Evolutionary conservation across 1,139 yeast species (phyloP).

Genomic region (Suhomyces ambrosiae): DNA sequence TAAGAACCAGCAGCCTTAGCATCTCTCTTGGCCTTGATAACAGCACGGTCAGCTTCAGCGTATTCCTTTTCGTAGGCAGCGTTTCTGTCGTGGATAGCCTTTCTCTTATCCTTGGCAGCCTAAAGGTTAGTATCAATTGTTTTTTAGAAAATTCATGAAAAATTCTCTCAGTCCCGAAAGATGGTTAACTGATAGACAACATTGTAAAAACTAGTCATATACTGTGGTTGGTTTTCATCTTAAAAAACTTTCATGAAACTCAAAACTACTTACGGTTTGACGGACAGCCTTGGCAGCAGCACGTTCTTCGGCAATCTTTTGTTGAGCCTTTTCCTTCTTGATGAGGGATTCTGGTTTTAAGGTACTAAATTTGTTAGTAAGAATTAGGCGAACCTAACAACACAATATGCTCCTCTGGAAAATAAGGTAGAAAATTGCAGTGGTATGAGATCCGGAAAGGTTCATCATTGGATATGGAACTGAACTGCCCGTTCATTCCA

Average conservation of each 20-base stretch:
- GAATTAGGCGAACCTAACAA: constrained; percentile 8
- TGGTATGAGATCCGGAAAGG: constrained; percentile 27
- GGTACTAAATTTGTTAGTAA: constrained; percentile 48
- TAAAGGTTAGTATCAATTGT: constrained; percentile 42
- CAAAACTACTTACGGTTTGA: constrained; percentile 74
- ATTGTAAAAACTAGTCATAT: constrained; percentile 85
- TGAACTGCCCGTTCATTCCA: constrained; percentile 52
- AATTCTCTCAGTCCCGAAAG: constrained; percentile 94
- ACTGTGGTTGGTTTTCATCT: constrained; percentile 64
- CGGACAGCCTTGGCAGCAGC: constrained; percentile 86
- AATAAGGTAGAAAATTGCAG: constrained; percentile 7
- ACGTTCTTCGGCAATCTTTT: constrained; percentile 83
- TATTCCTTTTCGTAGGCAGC: constrained; percentile 98
- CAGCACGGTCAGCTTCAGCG: constrained; percentile 91
- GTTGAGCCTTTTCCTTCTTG: constrained; percentile 92
- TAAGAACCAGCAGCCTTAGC: constrained; percentile 95
- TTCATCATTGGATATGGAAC: constrained; percentile 35
- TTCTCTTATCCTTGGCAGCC: constrained; percentile 91
- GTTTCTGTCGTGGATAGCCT: constrained; percentile 94
- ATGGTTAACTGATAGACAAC: constrained; percentile 98
- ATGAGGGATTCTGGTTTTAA: constrained; percentile 89
- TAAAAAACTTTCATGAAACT: constrained; percentile 34
- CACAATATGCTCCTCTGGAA: constrained; percentile 22
- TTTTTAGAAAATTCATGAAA: constrained; percentile 6
- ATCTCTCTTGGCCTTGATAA: constrained; percentile 90